Evolutionary conservation across 2,329 filamentous ascomycete genomes (phyloP), one percentile per base, ranked within the genome.

Genomic region (Alternaria burnsii): DNA sequence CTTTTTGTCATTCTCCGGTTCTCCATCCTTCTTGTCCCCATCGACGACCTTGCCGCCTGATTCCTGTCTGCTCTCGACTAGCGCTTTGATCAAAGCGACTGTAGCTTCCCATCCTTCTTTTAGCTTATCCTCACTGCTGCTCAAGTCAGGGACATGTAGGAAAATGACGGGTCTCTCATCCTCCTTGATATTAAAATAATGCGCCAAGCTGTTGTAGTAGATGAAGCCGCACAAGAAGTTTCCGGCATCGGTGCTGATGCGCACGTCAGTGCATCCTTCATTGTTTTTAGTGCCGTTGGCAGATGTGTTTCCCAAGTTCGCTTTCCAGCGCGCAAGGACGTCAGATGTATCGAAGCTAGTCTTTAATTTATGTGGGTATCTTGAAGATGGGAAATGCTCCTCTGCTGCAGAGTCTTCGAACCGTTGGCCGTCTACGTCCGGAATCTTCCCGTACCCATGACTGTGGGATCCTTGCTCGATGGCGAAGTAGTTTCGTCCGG

Each of bases 151-250:
- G 0, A 78, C 76, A 52, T 79, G 76, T 52, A 79, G 40, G 53
- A 79, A 79, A 2, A 65, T 64, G 10, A 79, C 76, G 3, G 76
- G 76, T n/a, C 64, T 59, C 36, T 74, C 66, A 0, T 66, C 63
- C 8, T 68, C 55, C 11, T 65, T 62, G 18, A 70, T 53, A 5
- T 50, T 32, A 26, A 67, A 72, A 40, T 70, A 78, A 38, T 74
- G 70, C 34, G 74, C 75, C 9, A 79, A 58, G 10, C 71, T 72
- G 42, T 75, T 76, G 28, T 71, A 78, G 61, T 79, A 78, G 5
- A 76, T 76, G 52, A 79, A 78, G 0, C 75, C 76, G 16, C 76
- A 79, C 56, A 79, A 32, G 50, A 77, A 78, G 30, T 78, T 78
- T 3, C 76, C 75, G 1, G 76, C 72, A 55, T 79, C 74, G 3